Base-by-base conservation (phyloP, 2,329 filamentous ascomycete genomes). In the Xylariomycetidae sp. region DNA sequence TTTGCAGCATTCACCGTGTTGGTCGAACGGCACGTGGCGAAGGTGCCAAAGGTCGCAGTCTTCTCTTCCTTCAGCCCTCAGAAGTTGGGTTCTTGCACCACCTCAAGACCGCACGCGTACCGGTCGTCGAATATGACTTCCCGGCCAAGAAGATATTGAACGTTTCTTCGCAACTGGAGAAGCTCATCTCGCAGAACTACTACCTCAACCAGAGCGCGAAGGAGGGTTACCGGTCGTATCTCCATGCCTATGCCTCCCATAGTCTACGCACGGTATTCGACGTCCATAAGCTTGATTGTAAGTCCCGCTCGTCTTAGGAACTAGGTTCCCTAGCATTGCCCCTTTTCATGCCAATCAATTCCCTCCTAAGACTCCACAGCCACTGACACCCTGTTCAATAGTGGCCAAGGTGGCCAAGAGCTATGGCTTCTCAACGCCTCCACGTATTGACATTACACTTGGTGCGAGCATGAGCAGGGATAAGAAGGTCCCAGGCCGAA, bases 111-210 rank as follows among this genome's bases (percentile, higher is more conserved):
- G 88, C 89, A 10, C 79, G 87, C 41, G 89, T 98, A 2, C 92
- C 92, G 2, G 81, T 98, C 6, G 86, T 94, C 18, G 92, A 98
- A 62, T 96, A 95, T 53, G 90, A 96, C 54, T 92, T 98, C 56
- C 90, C 90, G 2, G 70, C 79, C 36, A 89, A 85, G 66, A 95
- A 94, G 72, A 86, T 98, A 45, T 70, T 90, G 52, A 92, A 93
- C 53, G 80, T 94, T 47, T 82, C 93, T 66, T 79, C 84, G 51
- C 88, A 95, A 61, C 76, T 96, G 8, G 90, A 96, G 71, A 92
- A 90, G 64, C 74, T 96, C 46, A 93, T 98, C 51, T 78, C 77
- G 19, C 85, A 92, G 59, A 96, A 98, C 64, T 96, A 96, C 68
- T 95, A 95, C 61, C 74, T 98, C 38, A 92, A 95, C 68, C 92